phyloP scores from a whole-genome alignment of 2,329 filamentous ascomycete species.

The Verticillium isaacii region DNA sequence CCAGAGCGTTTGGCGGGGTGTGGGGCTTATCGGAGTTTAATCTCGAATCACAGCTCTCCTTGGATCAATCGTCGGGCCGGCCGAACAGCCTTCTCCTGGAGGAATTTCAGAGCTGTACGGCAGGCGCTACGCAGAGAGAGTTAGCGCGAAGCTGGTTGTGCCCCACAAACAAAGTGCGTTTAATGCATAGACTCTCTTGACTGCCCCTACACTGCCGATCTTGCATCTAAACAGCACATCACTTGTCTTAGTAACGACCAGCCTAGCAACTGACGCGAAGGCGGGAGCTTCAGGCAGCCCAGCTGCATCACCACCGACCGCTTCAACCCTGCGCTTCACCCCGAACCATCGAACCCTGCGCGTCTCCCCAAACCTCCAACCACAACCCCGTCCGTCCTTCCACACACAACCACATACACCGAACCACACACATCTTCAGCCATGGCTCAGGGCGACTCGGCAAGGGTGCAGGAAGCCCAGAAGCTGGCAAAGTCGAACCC shows the following conservation, averaged over 20 bases:
- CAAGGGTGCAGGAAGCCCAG: constrained; percentile 82
- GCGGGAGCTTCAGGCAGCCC: not conserved
- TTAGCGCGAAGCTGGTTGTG: not conserved
- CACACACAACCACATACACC: constrained; percentile 17
- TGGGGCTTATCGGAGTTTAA: constrained; percentile 9
- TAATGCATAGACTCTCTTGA: not conserved
- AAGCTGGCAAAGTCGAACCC: constrained; percentile 76
- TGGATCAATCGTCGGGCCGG: constrained; percentile 10
- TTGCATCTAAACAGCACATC: not conserved
- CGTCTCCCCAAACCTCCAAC: not conserved
- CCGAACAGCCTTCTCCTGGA: not conserved
- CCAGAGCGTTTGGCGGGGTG: constrained; percentile 6
- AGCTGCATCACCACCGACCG: constrained; percentile 4
- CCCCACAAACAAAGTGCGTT: not conserved
- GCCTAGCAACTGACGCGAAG: not conserved
- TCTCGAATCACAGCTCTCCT: constrained; percentile 7
- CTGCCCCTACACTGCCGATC: too few species aligned
- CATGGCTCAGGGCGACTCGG: constrained; percentile 56
- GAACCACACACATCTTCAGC: constrained; percentile 12
- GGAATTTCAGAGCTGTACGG: not conserved
- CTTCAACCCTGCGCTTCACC: not conserved
- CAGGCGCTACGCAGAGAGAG: not conserved
- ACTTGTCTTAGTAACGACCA: not conserved
- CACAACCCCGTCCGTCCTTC: not conserved
- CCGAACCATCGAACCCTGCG: not conserved